Base-by-base conservation (phyloP, 129 eudicot species). In the Lonicera japonica region DNA sequence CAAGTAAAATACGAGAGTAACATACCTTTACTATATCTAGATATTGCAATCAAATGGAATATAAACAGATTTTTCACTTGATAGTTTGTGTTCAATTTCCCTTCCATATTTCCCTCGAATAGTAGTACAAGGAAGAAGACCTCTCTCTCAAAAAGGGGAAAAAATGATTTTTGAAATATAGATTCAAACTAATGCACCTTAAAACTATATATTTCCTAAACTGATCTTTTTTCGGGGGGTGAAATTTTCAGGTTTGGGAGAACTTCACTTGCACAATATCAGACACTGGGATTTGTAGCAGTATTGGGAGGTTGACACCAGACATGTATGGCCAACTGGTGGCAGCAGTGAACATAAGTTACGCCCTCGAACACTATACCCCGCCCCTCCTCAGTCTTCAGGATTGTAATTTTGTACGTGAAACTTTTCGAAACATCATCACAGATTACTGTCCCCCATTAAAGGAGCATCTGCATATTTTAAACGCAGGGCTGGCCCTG, bases 391-490 rank as follows among this genome's bases (percentile, higher is more conserved):
- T 92, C 6, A 86, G 79, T 71, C 86, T 94, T n/a, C 95, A 94
- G 73, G 87, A 94, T 80, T 94, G 99, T 64, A 79, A 88, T 67
- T 94, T 94, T 59, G 89, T 94, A 5, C 85, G 99, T 0, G 92
- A 94, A 52, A 77, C 95, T 1, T 94, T 94, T 60, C 58, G 70
- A 25, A 70, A 70, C 56, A 85, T 94, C 56, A 85, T 83, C 29
- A 54, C 80, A 4, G 68, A 70, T 23, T 77, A 82, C 60, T 88
- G 99, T 41, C 92, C 83, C 45, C 95, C 95, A 11, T 24, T 94
- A 17, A 85, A 88, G 61, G 77, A 79, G 43, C 66, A 76, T 38
- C 95, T 94, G 19, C 63, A 70, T 20, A 20, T 77, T 56, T 92
- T 88, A n/a, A 79, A 82, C 54, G 95, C 83, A 11, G 95, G 99